Percentiles rank a stretch among this genome's conserved stretches.
Evolutionary conservation across 2,329 filamentous ascomycete species (phyloP).

Genomic region (Fusarium oxysporum): DNA sequence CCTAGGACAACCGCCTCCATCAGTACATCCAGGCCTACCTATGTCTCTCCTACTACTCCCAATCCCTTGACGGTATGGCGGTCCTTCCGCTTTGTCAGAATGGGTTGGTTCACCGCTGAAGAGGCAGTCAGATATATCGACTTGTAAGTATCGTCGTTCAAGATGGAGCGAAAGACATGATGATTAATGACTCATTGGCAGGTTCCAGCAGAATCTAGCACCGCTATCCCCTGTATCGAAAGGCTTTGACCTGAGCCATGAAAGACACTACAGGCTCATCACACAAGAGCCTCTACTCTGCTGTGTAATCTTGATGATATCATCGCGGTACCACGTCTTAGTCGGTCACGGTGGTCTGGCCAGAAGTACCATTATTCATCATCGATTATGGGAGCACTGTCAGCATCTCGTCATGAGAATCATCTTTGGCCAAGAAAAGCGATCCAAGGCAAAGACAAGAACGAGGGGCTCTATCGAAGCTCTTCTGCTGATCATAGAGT

Average conservation of each 20-base stretch:
- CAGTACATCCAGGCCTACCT: not conserved
- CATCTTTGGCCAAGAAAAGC: slow-evolving; percentile 65
- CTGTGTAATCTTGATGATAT: slow-evolving; percentile 65
- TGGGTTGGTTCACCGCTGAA: slow-evolving; percentile 66
- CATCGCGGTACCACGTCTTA: slow-evolving; percentile 62
- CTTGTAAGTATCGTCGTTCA: slow-evolving; percentile 48
- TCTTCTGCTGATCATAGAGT: slow-evolving; percentile 65
- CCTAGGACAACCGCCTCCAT: not conserved
- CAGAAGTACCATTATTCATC: slow-evolving; percentile 64
- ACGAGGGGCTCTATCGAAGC: slow-evolving; percentile 65
- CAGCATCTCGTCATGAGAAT: slow-evolving; percentile 64
- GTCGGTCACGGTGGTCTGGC: slow-evolving; percentile 57
- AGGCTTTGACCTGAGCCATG: slow-evolving; percentile 61
- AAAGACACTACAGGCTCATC: slow-evolving; percentile 60
- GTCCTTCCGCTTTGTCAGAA: slow-evolving; percentile 60
- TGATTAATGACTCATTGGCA: not conserved
- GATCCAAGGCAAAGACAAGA: slow-evolving; percentile 60
- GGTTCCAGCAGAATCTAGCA: slow-evolving; percentile 26
- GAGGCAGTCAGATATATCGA: slow-evolving; percentile 66
- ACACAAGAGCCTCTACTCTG: slow-evolving; percentile 64
- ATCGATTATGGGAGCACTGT: slow-evolving; percentile 65
- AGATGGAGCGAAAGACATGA: not conserved
- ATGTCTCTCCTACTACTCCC: fast-evolving
- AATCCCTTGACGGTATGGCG: slow-evolving; percentile 22
- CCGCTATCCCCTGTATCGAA: slow-evolving; percentile 61